Base-by-base conservation (phyloP, 305 asterid species). In the Fraxinus xanthoxyloides region DNA sequence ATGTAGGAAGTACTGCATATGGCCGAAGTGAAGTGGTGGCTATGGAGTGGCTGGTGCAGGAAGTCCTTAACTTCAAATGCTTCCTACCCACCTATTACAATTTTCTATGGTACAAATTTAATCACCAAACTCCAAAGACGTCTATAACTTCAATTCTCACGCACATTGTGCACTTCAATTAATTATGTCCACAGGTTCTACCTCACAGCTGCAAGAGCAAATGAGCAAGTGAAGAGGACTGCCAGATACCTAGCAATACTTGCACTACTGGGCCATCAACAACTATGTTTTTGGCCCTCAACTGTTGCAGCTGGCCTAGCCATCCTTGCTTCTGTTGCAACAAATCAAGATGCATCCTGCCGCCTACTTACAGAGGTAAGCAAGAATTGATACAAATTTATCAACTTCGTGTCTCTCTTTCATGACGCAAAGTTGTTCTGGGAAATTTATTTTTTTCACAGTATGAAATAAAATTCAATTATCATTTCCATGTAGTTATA, bases 11-110 rank as follows among this genome's bases (percentile, higher is more conserved):
- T 87, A 87, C 81, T 72, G 81, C 83, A 51, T 94, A 95, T 81
- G 81, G 86, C 83, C 88, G 97, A 81, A 80, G 85, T 81, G 98
- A 94, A 87, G 98, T 94, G 86, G 99, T 96, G 87, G 98, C 97
- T 28, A 94, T 94, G 99, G 99, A 96, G 93, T 96, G 99, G 99
- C 86, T 96, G 88, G 94, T 94, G 80, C 98, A 89, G 89, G 97
- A 93, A 83, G 93, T 96, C 85, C 94, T 96, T 54, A 87, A 89
- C 85, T 96, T 92, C 92, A 89, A 90, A 84, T 96, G 99, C 89
- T 90, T 80, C 92, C 92, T 92, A 73, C 99, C 99, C 74, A 92
- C 98, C 74, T 77, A 87, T 76, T 91, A 94, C 89, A 94, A 90
- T 91, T 96, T 94, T 88, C 83, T 96, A 79, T 92, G 99, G 99